Evolutionary conservation across 805 yeast genomes (phyloP).

Genomic region (Candida odintsovae): DNA sequence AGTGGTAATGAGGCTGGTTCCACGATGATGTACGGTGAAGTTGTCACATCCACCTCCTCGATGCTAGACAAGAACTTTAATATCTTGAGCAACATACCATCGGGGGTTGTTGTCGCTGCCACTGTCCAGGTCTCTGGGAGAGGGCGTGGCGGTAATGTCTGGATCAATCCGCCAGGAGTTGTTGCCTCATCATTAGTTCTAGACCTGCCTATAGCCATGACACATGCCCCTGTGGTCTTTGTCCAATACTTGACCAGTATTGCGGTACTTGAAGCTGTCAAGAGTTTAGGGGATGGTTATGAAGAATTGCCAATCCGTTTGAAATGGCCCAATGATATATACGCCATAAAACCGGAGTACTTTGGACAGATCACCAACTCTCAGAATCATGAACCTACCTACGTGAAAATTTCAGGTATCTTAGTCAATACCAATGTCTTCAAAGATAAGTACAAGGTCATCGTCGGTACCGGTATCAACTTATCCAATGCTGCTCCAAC

Average conservation of each 20-base stretch:
- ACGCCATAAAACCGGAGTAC: conserved; percentile 62
- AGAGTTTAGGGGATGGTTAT: conserved; percentile 55
- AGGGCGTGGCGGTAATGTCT: conserved; percentile 91
- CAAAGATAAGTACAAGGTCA: conserved; percentile 53
- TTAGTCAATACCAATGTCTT: conserved; percentile 73
- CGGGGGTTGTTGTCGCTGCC: conserved; percentile 63
- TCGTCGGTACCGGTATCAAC: conserved; percentile 86
- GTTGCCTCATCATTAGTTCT: conserved; percentile 73
- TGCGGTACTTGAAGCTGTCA: conserved; percentile 76
- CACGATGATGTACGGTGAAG: conserved; percentile 72
- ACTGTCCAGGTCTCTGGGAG: conserved; percentile 85
- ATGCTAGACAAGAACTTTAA: conserved; percentile 68
- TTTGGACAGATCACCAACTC: conserved; percentile 35
- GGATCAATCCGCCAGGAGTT: conserved; percentile 95
- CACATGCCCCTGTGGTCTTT: conserved; percentile 64
- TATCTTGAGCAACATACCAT: conserved; percentile 54
- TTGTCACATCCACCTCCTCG: conserved; percentile 80
- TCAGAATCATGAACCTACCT: conserved; percentile 56
- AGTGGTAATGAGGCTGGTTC: conserved; percentile 47
- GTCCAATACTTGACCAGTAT: conserved; percentile 80
- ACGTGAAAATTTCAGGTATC: conserved; percentile 77
- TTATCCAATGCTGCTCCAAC: conserved; percentile 86
- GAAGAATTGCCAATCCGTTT: conserved; percentile 72
- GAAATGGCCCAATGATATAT: conserved; percentile 97
- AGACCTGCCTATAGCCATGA: conserved; percentile 40